A percentile compares a stretch with the other conserved stretches of the same genome.
Conservation (phyloP, 257 asterid species). For the Solanum chmielewskii region DNA sequence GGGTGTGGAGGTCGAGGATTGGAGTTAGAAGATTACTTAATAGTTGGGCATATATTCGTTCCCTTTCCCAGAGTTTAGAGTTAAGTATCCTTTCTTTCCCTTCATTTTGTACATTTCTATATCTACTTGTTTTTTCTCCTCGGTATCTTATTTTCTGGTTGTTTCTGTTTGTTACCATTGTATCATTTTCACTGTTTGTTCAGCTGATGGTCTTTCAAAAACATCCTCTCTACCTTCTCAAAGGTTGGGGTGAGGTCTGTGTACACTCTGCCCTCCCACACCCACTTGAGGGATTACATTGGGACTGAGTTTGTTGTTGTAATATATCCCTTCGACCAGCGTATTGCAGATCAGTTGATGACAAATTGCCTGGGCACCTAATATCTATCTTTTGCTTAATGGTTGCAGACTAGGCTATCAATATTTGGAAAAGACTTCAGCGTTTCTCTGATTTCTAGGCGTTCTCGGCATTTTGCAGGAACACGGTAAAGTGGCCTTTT, state of each 20-base stretch:
- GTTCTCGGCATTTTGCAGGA: slow-evolving; percentile 99
- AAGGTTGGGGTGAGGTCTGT: background rate
- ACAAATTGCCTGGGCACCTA: background rate
- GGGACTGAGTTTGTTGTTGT: background rate
- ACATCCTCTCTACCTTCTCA: background rate
- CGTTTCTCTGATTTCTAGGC: slow-evolving; percentile 79
- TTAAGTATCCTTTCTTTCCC: background rate
- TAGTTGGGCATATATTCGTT: background rate
- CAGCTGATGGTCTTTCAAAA: background rate
- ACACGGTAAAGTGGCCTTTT: slow-evolving; percentile 53
- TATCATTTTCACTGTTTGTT: background rate
- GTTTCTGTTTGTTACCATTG: background rate
- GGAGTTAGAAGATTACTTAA: background rate
- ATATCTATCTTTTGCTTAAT: background rate
- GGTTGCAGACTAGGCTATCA: slow-evolving; percentile 65
- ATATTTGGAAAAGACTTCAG: slow-evolving; percentile 94
- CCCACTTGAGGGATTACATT: background rate
- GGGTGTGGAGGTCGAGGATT: background rate
- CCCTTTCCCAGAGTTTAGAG: background rate
- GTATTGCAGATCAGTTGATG: background rate
- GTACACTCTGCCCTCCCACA: background rate
- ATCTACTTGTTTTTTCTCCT: background rate
- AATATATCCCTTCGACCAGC: background rate
- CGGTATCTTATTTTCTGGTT: background rate
- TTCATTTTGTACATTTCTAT: background rate